A percentile compares a stretch with the other conserved stretches of the same genome.
phyloP scores from a whole-genome alignment of 768 basidiomycete genomes.

The Phlebiopsis flavidoalba region DNA sequence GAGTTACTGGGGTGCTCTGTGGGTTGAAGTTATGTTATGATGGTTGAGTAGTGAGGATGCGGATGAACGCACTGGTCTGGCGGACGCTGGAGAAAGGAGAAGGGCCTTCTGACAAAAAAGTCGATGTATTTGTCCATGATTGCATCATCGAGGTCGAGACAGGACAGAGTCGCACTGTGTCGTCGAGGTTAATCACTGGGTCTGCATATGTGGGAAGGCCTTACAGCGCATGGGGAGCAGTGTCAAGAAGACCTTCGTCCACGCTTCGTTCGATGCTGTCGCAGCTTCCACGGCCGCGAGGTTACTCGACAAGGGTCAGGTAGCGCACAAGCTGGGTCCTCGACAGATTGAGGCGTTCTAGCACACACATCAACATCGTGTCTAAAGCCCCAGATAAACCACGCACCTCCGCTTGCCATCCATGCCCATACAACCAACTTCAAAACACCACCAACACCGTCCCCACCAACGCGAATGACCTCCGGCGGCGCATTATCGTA shows the following conservation, averaged over 20 bases:
- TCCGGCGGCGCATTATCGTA: conserved; percentile 69
- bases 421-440: conserved; percentile 85
- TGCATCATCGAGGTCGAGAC: conserved; percentile 43
- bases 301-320: conserved; percentile 47
- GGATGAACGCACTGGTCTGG: conserved; percentile 6
- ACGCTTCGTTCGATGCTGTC: conserved; percentile 28
- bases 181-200: neutral
- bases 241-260: conserved; percentile 15
- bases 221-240: neutral
- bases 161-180: conserved; percentile 27
- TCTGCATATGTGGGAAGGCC: neutral
- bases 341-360: conserved; percentile 39
- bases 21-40: neutral
- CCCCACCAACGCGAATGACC: conserved; percentile 51
- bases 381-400: neutral
- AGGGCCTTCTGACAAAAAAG: conserved; percentile 61
- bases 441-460: conserved; percentile 61
- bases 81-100: conserved; percentile 17
- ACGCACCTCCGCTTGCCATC: conserved; percentile 59
- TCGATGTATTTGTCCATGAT: conserved; percentile 59
- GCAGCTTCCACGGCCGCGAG: conserved; percentile 36
- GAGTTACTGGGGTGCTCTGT: conserved; percentile 15
- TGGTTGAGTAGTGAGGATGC: neutral
- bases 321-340: conserved; percentile 60
- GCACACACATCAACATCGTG: neutral